Conservation (phyloP, 2,329 filamentous ascomycete genomes). For the Orbilia blumenaviensis region DNA sequence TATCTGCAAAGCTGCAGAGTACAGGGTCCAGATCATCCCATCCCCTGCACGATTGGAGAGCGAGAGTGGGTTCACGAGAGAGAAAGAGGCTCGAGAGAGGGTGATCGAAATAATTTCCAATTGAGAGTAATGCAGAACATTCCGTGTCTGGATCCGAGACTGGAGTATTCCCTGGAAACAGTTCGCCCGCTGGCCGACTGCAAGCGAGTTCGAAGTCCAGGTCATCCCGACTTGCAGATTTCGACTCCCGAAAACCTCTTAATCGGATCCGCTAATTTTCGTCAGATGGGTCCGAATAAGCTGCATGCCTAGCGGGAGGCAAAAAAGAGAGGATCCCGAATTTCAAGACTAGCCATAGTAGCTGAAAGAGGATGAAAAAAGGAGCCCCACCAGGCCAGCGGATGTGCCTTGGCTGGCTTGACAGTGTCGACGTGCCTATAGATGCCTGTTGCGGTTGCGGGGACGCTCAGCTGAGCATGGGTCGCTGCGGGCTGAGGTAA, state of each 20-base stretch:
- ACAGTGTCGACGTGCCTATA: conserved; percentile 1
- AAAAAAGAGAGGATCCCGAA: conserved; percentile 11
- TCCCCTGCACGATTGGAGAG: background rate
- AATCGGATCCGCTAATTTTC: conserved; percentile 27
- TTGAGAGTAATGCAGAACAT: too few relatives aligned
- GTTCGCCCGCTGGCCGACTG: background rate
- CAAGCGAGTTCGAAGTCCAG: conserved; percentile 9
- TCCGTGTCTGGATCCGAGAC: too few relatives aligned
- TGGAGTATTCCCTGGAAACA: background rate
- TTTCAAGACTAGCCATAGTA: background rate
- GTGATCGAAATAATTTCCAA: too few relatives aligned
- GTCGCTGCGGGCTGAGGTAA: background rate
- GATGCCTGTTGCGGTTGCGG: conserved; percentile 12
- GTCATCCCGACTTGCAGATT: conserved; percentile 39
- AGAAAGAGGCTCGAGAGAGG: too few relatives aligned
- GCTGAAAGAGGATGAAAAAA: background rate
- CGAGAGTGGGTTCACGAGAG: too few relatives aligned
- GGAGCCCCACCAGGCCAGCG: background rate
- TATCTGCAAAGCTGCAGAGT: conserved; percentile 14
- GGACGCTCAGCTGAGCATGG: conserved; percentile 26
- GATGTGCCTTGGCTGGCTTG: background rate
- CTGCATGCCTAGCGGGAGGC: conserved; percentile 51
- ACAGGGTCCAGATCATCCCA: background rate
- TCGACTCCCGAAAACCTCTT: background rate
- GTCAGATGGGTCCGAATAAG: background rate